Evolutionary conservation across 306 rosid species (phyloP).

Genomic region (Prunus fruticosa): DNA sequence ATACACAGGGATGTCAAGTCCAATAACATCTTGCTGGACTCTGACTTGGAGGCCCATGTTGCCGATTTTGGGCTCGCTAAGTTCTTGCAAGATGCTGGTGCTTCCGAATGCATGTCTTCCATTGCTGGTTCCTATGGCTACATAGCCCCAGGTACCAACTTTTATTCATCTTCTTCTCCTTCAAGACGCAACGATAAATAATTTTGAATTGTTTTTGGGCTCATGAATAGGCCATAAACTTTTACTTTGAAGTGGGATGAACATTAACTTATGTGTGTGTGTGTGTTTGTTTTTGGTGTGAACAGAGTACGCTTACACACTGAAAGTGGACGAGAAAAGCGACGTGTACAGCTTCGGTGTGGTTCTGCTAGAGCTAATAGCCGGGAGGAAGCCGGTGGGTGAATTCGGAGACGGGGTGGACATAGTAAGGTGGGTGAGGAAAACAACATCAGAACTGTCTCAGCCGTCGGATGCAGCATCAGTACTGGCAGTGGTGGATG

Average conservation of each 20-base stretch:
- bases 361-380: slow-evolving; percentile 74
- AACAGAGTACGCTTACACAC: slow-evolving; percentile 88
- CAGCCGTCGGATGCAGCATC: slow-evolving; percentile 46
- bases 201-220: too few species aligned
- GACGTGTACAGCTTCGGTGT: slow-evolving; percentile 95
- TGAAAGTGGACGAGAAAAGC: slow-evolving; percentile 91
- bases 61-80: slow-evolving; percentile 97
- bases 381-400: slow-evolving; percentile 87
- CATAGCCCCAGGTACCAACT: slow-evolving; percentile 80
- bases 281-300: neutral
- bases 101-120: slow-evolving; percentile 86
- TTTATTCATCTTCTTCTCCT: neutral
- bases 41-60: slow-evolving; percentile 73
- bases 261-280: neutral
- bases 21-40: slow-evolving; percentile 78
- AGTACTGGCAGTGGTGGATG: slow-evolving; percentile 55
- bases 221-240: too few species aligned
- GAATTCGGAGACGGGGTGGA: slow-evolving; percentile 95
- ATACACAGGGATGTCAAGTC: slow-evolving; percentile 93
- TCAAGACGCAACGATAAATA: too few species aligned
- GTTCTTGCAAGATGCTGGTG: slow-evolving; percentile 70
- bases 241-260: too few species aligned
- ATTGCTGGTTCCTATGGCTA: slow-evolving; percentile 94
- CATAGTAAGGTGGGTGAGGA: slow-evolving; percentile 89
- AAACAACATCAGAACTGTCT: slow-evolving; percentile 38